Percentiles rank a stretch among this genome's conserved stretches.
Evolutionary conservation across 805 yeast genomes (phyloP).

Genomic region (Spathaspora gorwiae): DNA sequence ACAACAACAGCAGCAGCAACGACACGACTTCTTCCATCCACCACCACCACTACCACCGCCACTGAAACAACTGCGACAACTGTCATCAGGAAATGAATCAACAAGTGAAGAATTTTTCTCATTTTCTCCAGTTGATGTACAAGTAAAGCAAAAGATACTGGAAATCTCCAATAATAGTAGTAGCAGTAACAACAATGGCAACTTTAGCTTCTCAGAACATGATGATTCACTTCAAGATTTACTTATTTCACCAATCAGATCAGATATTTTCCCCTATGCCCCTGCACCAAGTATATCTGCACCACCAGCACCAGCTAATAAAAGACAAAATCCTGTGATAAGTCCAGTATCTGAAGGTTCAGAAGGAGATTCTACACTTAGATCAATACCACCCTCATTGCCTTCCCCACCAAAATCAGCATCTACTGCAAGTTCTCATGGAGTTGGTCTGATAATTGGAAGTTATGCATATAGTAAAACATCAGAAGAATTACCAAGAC

Average conservation of each 20-base stretch:
- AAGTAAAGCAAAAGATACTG: neutral
- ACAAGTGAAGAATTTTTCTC: neutral
- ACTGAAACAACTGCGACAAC: neutral
- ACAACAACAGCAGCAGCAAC: neutral
- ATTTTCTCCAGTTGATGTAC: neutral
- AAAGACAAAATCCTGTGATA: constrained; percentile 4
- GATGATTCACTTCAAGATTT: constrained; percentile 7
- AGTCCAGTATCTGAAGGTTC: constrained; percentile 15
- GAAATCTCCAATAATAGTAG: neutral
- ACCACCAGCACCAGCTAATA: too few relatives aligned
- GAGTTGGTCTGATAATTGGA: constrained; percentile 25
- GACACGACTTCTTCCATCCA: neutral
- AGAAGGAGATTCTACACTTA: constrained; percentile 4
- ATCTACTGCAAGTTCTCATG: constrained; percentile 9
- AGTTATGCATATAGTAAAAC: constrained; percentile 25
- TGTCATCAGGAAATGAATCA: neutral
- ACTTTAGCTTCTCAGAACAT: constrained; percentile 4
- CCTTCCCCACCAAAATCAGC: constrained; percentile 18
- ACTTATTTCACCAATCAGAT: constrained; percentile 1
- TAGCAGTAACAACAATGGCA: neutral
- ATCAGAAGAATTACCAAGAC: constrained; percentile 10
- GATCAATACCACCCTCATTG: constrained; percentile 3
- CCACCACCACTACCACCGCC: neutral
- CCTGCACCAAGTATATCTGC: neutral
- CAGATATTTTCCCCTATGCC: constrained; percentile 5